These are phyloP conservation scores for Panicum virgatum DNA, from an alignment of 202 grass and related monocot genomes.

Conservation along the genomic window DNA sequence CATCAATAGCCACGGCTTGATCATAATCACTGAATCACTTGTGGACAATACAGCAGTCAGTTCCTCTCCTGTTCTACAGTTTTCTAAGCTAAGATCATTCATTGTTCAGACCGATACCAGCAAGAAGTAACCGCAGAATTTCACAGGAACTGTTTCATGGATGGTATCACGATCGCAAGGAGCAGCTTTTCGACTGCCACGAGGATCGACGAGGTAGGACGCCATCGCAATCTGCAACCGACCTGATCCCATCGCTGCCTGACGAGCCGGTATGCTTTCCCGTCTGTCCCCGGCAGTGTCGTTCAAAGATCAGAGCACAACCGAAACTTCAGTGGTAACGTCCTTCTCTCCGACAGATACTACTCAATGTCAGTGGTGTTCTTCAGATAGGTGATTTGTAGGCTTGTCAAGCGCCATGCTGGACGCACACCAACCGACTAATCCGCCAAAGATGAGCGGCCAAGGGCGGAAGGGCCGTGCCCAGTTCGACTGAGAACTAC, in stretches of 20 bases:
- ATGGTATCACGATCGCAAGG: background rate
- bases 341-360: too few relatives aligned
- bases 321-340: slow-evolving; percentile 9
- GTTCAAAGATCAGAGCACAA: slow-evolving; percentile 24
- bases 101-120: background rate
- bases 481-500: slow-evolving; percentile 36
- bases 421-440: slow-evolving; percentile 3
- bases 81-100: background rate
- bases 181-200: background rate
- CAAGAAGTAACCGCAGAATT: background rate
- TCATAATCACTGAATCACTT: background rate
- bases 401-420: slow-evolving; percentile 19
- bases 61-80: background rate
- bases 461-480: slow-evolving; percentile 31
- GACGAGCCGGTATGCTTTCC: background rate
- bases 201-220: too few relatives aligned
- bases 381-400: slow-evolving; percentile 1
- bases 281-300: background rate
- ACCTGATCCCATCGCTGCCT: slow-evolving; percentile 1
- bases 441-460: slow-evolving; percentile 29
- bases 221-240: background rate
- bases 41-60: background rate
- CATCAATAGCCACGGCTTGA: background rate
- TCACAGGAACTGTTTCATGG: background rate
- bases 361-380: background rate